Conservation (phyloP, 306 rosid species). For the Heteromeles arbutifolia region DNA sequence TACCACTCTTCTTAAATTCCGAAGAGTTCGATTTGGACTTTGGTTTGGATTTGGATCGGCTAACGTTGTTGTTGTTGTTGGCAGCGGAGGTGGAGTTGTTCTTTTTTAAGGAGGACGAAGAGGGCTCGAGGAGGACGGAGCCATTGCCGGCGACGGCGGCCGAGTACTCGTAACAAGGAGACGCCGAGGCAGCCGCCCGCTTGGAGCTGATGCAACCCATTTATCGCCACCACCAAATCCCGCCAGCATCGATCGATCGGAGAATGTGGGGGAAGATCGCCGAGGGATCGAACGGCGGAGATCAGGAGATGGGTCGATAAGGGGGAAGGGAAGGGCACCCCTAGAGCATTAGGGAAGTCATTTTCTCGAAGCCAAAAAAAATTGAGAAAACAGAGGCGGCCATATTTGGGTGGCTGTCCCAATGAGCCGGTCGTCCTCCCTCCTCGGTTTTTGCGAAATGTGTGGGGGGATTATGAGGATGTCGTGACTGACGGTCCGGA, state of each 20-base stretch:
- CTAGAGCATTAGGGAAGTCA: not conserved
- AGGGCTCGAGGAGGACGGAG: constrained; percentile 8
- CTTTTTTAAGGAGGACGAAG: not conserved
- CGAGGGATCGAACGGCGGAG: constrained; percentile 5
- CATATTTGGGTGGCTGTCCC: not conserved
- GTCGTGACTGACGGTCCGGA: constrained; percentile 36
- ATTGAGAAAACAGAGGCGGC: not conserved
- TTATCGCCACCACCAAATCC: constrained; percentile 25
- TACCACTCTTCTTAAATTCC: not conserved
- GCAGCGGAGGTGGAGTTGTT: not conserved
- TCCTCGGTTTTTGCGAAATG: constrained; percentile 30
- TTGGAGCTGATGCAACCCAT: constrained; percentile 97
- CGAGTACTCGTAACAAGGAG: constrained; percentile 18
- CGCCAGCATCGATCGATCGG: constrained; percentile 27
- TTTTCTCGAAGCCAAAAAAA: not conserved
- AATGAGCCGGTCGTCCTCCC: not conserved
- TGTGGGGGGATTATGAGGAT: constrained; percentile 22
- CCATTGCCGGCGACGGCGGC: constrained; percentile 16
- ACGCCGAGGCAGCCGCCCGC: constrained; percentile 11
- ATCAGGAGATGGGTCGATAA: constrained; percentile 30
- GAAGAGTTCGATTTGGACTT: not conserved
- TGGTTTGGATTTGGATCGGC: not conserved
- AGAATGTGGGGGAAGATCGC: not conserved
- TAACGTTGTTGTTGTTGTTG: not conserved
- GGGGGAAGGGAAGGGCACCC: not conserved